Percentiles rank a stretch among this genome's conserved stretches.
Conservation (phyloP, 306 rosid genomes). For the Pachyrhizus erosus region DNA sequence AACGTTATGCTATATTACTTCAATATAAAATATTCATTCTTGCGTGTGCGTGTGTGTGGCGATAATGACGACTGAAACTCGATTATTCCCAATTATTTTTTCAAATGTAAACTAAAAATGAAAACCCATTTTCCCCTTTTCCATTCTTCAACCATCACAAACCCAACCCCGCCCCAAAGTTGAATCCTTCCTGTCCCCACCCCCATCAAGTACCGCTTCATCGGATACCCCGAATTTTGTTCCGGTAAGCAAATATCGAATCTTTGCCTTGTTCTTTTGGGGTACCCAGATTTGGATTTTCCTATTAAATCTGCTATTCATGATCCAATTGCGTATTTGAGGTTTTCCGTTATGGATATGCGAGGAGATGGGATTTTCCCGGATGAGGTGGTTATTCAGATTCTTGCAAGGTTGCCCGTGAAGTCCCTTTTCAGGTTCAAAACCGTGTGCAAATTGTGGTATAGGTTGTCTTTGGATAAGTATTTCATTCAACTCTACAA, state of each 20-base stretch:
- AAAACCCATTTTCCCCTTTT: slow-evolving; percentile 32
- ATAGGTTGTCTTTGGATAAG: slow-evolving; percentile 63
- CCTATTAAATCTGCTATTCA: not conserved
- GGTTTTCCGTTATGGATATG: slow-evolving; percentile 53
- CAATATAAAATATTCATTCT: not conserved
- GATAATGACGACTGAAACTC: slow-evolving; percentile 11
- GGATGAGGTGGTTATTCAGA: slow-evolving; percentile 81
- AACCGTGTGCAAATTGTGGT: slow-evolving; percentile 75
- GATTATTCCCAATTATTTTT: not conserved
- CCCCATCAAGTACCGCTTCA: slow-evolving; percentile 45
- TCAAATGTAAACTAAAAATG: not conserved
- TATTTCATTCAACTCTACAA: slow-evolving; percentile 69
- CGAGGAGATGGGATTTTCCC: slow-evolving; percentile 65
- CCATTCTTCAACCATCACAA: not conserved
- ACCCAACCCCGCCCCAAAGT: slow-evolving; percentile 8
- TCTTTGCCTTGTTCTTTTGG: slow-evolving; percentile 27
- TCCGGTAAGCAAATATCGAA: slow-evolving; percentile 57
- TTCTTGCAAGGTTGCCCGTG: slow-evolving; percentile 78
- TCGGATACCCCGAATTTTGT: slow-evolving; percentile 38
- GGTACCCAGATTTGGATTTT: slow-evolving; percentile 23
- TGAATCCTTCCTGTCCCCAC: slow-evolving; percentile 25
- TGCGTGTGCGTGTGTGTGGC: not conserved
- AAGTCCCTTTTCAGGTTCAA: slow-evolving; percentile 70
- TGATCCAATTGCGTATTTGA: not conserved
- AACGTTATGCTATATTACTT: not conserved